Evolutionary conservation across 1,284 basidiomycete species (phyloP).

Genomic region (Sporisorium sorghi): DNA sequence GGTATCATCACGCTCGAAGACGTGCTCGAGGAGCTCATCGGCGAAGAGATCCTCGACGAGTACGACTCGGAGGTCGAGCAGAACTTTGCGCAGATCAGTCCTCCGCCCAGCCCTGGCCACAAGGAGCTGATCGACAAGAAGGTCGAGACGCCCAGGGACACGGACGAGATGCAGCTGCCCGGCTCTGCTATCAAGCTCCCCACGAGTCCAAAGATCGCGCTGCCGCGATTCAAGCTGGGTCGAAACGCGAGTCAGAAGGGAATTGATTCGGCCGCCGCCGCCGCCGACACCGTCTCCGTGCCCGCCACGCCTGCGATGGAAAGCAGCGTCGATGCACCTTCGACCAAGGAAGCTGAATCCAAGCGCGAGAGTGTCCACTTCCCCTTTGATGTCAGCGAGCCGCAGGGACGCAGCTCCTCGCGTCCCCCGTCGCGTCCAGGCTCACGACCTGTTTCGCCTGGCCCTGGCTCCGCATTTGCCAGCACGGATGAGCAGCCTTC

Average conservation of each 20-base stretch:
- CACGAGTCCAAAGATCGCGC: constrained; percentile 38
- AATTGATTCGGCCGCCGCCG: constrained; percentile 2
- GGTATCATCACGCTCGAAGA: constrained; percentile 94
- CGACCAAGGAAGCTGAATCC: constrained; percentile 7
- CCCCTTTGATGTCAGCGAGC: constrained; percentile 24
- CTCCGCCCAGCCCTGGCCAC: constrained; percentile 56
- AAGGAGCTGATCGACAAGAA: constrained; percentile 42
- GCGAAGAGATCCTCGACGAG: constrained; percentile 67
- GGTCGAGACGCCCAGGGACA: constrained; percentile 32
- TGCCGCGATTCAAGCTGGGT: constrained; percentile 48
- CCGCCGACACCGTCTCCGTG: constrained; percentile 3
- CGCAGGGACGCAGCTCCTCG: constrained; percentile 19
- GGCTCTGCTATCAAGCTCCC: constrained; percentile 37
- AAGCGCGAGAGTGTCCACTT: constrained; percentile 24
- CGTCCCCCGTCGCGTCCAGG: constrained; percentile 30
- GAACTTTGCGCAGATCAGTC: constrained; percentile 58
- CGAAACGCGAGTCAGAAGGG: constrained; percentile 33
- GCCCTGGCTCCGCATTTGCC: constrained; percentile 15
- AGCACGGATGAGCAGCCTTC: constrained; percentile 17
- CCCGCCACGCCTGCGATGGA: constrained; percentile 26
- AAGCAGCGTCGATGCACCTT: constrained; percentile 11
- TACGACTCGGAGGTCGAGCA: constrained; percentile 64
- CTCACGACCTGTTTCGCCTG: constrained; percentile 46
- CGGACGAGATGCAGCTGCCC: constrained; percentile 36
- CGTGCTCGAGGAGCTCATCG: constrained; percentile 78